These are phyloP conservation scores for Tanacetum coccineum DNA, from an alignment of 129 eudicot species.

Conservation along the genomic window DNA sequence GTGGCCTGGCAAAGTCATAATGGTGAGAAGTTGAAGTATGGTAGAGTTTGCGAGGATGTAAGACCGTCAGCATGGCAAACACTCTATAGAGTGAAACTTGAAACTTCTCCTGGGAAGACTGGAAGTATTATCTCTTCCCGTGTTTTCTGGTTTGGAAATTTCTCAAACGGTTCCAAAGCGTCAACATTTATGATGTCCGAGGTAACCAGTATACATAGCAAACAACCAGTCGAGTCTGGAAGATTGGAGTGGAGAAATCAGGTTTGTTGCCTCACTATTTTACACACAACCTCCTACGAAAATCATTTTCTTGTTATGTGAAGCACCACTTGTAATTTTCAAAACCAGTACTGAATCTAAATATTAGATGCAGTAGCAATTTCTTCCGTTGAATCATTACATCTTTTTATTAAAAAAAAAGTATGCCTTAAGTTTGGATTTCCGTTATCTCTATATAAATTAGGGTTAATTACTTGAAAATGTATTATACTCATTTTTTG, in stretches of 20 bases:
- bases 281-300: no score
- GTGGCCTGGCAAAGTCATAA: constrained; percentile 74
- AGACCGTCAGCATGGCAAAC: constrained; percentile 71
- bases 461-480: no score
- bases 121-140: constrained; percentile 50
- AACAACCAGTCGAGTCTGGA: neutral
- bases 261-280: neutral
- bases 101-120: constrained; percentile 48
- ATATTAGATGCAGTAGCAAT: no score
- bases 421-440: no score
- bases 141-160: constrained; percentile 55
- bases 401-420: no score
- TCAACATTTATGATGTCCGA: no score
- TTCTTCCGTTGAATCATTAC: no score
- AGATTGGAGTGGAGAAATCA: neutral
- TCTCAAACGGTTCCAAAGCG: constrained; percentile 21
- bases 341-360: no score
- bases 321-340: no score
- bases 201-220: constrained; percentile 11
- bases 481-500: no score
- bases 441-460: no score
- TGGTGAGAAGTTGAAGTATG: constrained; percentile 78
- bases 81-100: constrained; percentile 51
- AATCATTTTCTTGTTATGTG: no score
- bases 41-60: constrained; percentile 65